A percentile compares a stretch with the other conserved stretches of the same genome.
Evolutionary conservation across 306 rosid species (phyloP).

Genomic region (Casuarina cunninghamiana): DNA sequence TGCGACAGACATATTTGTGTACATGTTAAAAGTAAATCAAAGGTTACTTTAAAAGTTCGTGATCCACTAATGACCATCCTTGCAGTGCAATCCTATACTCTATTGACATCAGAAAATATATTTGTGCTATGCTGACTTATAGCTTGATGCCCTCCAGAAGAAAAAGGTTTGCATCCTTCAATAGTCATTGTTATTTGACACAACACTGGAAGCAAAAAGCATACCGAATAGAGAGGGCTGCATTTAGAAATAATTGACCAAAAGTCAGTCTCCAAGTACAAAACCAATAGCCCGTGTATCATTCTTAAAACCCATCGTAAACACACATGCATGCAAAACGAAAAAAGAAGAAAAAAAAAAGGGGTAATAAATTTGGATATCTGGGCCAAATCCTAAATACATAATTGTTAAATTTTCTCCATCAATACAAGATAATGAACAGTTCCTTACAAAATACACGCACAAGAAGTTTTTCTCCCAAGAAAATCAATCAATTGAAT

Average conservation of each 20-base stretch:
- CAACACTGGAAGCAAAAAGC: slow-evolving; percentile 88
- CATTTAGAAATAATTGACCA: slow-evolving; percentile 25
- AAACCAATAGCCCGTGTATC: not conserved
- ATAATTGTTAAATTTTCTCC: no score
- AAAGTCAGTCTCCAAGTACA: slow-evolving; percentile 10
- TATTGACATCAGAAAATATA: not conserved
- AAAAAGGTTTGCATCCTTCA: slow-evolving; percentile 73
- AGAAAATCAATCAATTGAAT: not conserved
- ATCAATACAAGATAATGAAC: no score
- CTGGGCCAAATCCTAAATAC: not conserved
- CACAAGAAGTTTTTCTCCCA: no score
- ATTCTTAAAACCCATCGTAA: no score
- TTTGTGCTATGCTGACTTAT: slow-evolving; percentile 46
- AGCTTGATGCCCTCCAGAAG: slow-evolving; percentile 66
- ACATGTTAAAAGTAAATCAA: not conserved
- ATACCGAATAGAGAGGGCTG: slow-evolving; percentile 78
- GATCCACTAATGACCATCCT: not conserved
- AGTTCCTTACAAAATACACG: no score
- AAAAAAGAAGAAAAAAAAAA: no score
- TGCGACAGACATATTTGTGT: not conserved
- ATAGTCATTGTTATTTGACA: slow-evolving; percentile 74
- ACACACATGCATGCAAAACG: no score
- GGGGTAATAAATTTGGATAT: no score
- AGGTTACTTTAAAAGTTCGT: not conserved
- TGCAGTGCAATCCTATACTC: not conserved